These are phyloP conservation scores for Thraustochytrium sp. DNA, from an alignment of 352 stramenopile species.

Conservation along the genomic window DNA sequence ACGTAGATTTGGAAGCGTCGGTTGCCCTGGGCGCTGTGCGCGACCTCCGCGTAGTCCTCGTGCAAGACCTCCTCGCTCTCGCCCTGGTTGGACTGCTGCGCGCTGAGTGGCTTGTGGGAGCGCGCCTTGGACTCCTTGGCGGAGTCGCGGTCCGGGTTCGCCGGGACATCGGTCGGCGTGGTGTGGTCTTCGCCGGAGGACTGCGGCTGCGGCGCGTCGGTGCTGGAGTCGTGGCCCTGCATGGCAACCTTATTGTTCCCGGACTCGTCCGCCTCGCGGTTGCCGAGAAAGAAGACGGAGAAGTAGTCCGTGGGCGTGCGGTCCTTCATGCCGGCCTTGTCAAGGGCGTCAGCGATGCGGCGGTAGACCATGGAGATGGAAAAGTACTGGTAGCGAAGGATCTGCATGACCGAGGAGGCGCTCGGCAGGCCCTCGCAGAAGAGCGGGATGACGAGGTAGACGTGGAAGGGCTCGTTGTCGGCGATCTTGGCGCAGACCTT, in stretches of 20 bases:
- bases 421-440: conserved; percentile 36
- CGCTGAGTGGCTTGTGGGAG: not conserved
- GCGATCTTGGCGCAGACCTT: conserved; percentile 47
- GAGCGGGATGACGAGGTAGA: conserved; percentile 48
- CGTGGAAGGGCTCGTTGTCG: conserved; percentile 47
- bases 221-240: not conserved
- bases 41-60: conserved; percentile 67
- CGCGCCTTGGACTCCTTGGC: too few relatives aligned
- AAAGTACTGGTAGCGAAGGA: conserved; percentile 11
- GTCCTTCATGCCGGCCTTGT: conserved; percentile 23
- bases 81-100: not conserved
- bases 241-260: not conserved
- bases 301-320: conserved; percentile 16
- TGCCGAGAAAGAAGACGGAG: conserved; percentile 24
- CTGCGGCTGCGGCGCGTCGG: conserved; percentile 54
- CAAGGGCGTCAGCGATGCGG: not conserved
- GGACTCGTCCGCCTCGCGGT: conserved; percentile 20
- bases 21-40: conserved; percentile 58
- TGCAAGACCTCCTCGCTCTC: conserved; percentile 58
- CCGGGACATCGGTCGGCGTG: conserved; percentile 62
- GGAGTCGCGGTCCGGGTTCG: conserved; percentile 64
- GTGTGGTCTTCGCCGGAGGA: conserved; percentile 65
- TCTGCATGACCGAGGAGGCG: conserved; percentile 6
- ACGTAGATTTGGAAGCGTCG: conserved; percentile 41
- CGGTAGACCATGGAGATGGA: conserved; percentile 36